Percentiles rank a stretch among this genome's conserved stretches.
Evolutionary conservation across 2,329 filamentous ascomycete species (phyloP).

Genomic region (Simplicillium aogashimaense): DNA sequence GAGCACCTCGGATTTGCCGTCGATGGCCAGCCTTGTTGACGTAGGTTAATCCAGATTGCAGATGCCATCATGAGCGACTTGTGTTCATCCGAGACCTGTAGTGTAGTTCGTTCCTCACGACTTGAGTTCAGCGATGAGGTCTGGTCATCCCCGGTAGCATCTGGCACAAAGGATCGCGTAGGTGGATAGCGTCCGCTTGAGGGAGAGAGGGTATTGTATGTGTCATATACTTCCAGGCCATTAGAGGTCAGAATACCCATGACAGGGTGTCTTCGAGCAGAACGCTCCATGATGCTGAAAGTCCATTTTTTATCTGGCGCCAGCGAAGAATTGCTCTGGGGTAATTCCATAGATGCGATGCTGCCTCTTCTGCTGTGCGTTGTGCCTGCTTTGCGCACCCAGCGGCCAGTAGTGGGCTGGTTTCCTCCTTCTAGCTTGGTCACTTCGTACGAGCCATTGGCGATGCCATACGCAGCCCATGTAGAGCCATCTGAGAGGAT

Average conservation of each 20-base stretch:
- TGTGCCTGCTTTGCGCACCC: slow-evolving; percentile 43
- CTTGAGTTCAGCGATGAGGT: neutral
- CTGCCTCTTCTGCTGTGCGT: slow-evolving; percentile 12
- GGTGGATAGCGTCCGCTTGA: slow-evolving; percentile 39
- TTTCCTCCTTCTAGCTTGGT: slow-evolving; percentile 48
- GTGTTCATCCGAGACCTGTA: slow-evolving; percentile 19
- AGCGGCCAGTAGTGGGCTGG: slow-evolving; percentile 51
- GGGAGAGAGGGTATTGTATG: slow-evolving; percentile 48
- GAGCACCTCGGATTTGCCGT: slow-evolving; percentile 18
- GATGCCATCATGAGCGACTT: slow-evolving; percentile 27
- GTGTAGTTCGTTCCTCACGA: slow-evolving; percentile 18
- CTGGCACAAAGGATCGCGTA: slow-evolving; percentile 22
- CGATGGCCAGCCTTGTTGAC: slow-evolving; percentile 24
- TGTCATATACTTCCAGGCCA: slow-evolving; percentile 59
- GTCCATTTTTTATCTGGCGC: slow-evolving; percentile 50
- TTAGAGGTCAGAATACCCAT: slow-evolving; percentile 57
- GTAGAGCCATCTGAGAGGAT: slow-evolving; percentile 53
- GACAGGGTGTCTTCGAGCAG: slow-evolving; percentile 61
- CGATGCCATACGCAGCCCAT: slow-evolving; percentile 43
- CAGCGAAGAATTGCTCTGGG: slow-evolving; percentile 11
- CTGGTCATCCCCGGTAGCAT: slow-evolving; percentile 8
- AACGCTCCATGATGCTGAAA: slow-evolving; percentile 67
- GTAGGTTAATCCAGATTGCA: slow-evolving; percentile 25
- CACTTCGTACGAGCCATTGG: slow-evolving; percentile 57
- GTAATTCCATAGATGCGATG: slow-evolving; percentile 8